Percentiles rank a stretch among this genome's conserved stretches.
phyloP scores from a whole-genome alignment of 2,329 filamentous ascomycete genomes.

The Aspergillus fructus region DNA sequence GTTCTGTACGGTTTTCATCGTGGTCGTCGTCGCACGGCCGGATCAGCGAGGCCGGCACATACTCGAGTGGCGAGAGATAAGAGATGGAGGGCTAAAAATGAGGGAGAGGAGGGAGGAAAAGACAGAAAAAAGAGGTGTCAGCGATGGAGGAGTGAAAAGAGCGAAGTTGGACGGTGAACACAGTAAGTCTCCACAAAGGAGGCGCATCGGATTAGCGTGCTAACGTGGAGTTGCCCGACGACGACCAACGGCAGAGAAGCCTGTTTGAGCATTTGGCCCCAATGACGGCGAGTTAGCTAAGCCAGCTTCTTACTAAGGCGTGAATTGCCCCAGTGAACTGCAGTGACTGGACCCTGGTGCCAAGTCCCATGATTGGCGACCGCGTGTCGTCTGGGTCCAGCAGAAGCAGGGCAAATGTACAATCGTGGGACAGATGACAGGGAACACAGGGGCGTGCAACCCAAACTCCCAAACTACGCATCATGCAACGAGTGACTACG shows the following conservation, averaged over 20 bases:
- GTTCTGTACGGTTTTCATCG: conserved; percentile 5
- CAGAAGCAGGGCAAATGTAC: too few species aligned
- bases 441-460: too few species aligned
- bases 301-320: neutral
- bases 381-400: neutral
- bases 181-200: neutral
- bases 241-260: neutral
- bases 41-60: neutral
- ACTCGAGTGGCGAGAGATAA: neutral
- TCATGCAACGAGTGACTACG: neutral
- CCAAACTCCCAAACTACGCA: neutral
- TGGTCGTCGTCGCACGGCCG: conserved; percentile 2
- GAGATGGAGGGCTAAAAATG: neutral
- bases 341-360: neutral
- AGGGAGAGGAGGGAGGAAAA: neutral
- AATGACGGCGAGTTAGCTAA: neutral
- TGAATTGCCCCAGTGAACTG: too few species aligned
- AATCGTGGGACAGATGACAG: too few species aligned
- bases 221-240: neutral
- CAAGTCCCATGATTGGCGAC: neutral
- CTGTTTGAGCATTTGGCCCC: neutral
- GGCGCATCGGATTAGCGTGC: neutral
- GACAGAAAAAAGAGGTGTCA: neutral
- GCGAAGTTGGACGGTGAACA: neutral
- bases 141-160: neutral